phyloP scores from a whole-genome alignment of 495 filamentous ascomycete genomes.

The Penicillium parvum region DNA sequence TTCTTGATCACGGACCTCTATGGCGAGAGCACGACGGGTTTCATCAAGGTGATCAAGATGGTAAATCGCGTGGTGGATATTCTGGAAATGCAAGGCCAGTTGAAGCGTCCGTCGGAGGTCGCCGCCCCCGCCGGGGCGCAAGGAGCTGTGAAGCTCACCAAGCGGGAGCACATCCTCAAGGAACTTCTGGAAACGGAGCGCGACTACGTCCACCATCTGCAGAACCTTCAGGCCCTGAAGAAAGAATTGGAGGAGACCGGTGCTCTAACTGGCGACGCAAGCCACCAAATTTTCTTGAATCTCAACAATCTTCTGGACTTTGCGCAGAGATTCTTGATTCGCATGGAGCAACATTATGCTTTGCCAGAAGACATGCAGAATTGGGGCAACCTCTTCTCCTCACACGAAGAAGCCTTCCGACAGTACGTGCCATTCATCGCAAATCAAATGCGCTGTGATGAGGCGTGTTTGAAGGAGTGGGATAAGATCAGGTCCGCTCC shows the following conservation, averaged over 20 bases:
- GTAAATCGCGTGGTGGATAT: conserved; percentile 89
- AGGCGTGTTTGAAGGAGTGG: conserved; percentile 46
- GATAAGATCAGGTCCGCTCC: conserved; percentile 53
- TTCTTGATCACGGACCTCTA: conserved; percentile 91
- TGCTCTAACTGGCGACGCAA: conserved; percentile 79
- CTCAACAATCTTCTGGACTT: conserved; percentile 92
- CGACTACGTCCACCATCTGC: conserved; percentile 97
- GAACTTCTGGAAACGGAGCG: conserved; percentile 92
- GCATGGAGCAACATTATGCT: conserved; percentile 91
- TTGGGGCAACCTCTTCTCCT: conserved; percentile 83
- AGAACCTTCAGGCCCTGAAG: conserved; percentile 90
- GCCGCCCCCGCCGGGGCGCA: conserved; percentile 42
- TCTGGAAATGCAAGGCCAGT: conserved; percentile 65
- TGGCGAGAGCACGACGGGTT: conserved; percentile 91
- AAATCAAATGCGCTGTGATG: conserved; percentile 65
- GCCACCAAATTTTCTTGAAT: conserved; percentile 95
- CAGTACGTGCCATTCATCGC: conserved; percentile 96
- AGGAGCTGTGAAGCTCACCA: conserved; percentile 57
- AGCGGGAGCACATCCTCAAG: conserved; percentile 79
- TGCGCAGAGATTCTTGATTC: conserved; percentile 88
- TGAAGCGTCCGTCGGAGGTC: conserved; percentile 51
- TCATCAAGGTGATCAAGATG: conserved; percentile 87
- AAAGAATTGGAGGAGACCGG: conserved; percentile 83
- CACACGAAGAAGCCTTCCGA: conserved; percentile 73
- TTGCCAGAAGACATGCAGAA: conserved; percentile 72